phyloP scores from a whole-genome alignment of 805 yeast species.

The Myxozyma udenii region DNA sequence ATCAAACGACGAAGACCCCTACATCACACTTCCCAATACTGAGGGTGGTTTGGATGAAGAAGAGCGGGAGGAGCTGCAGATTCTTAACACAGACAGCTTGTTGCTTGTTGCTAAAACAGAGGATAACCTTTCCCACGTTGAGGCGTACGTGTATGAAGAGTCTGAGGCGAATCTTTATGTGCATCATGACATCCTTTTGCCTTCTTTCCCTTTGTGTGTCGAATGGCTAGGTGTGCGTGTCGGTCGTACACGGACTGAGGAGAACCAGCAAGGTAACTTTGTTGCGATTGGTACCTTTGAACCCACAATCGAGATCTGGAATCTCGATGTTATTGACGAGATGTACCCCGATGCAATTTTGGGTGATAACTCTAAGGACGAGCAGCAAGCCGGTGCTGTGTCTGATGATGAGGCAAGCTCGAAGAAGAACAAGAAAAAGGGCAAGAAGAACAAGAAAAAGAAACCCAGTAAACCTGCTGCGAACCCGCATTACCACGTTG shows the following conservation, averaged over 20 bases:
- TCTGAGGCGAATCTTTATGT: slow-evolving; percentile 80
- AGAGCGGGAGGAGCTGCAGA: slow-evolving; percentile 79
- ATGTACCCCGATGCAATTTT: slow-evolving; percentile 91
- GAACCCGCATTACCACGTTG: slow-evolving; percentile 79
- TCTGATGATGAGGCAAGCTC: slow-evolving; percentile 29
- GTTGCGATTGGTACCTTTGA: slow-evolving; percentile 97
- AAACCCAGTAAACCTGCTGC: slow-evolving; percentile 50
- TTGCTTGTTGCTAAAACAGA: slow-evolving; percentile 91
- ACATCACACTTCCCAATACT: slow-evolving; percentile 55
- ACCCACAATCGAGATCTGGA: slow-evolving; percentile 97
- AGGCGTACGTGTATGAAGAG: slow-evolving; percentile 91
- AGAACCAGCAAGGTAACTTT: slow-evolving; percentile 69
- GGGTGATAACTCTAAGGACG: slow-evolving; percentile 54
- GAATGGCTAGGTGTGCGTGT: slow-evolving; percentile 89
- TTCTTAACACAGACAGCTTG: slow-evolving; percentile 85
- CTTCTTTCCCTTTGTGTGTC: slow-evolving; percentile 93
- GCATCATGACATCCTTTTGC: slow-evolving; percentile 95
- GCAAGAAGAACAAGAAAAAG: slow-evolving; percentile 47
- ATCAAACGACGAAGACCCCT: slow-evolving; percentile 53
- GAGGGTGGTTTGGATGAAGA: slow-evolving; percentile 52
- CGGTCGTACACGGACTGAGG: slow-evolving; percentile 38
- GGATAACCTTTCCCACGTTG: slow-evolving; percentile 88
- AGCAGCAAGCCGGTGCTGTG: slow-evolving; percentile 43
- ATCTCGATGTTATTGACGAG: slow-evolving; percentile 84
- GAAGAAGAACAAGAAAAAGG: slow-evolving; percentile 38